Conservation (phyloP, 176 grass and related monocot genomes). For the Metroxylon sagu region DNA sequence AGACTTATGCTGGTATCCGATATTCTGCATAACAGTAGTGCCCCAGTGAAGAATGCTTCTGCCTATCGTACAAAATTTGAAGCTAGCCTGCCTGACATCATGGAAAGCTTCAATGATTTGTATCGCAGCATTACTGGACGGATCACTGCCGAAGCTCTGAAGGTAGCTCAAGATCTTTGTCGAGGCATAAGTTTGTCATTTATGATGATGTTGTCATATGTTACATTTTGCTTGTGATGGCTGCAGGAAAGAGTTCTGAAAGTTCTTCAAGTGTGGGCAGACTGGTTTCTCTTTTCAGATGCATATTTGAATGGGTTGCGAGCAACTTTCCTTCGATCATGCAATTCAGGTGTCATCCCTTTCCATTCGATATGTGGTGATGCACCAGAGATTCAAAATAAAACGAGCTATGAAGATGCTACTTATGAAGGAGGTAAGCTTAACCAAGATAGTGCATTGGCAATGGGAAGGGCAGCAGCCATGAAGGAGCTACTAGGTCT, state of each 20-base stretch:
- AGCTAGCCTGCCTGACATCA: conserved; percentile 71
- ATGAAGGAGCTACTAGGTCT: conserved; percentile 74
- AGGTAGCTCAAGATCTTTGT: conserved; percentile 36
- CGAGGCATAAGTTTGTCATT: no score
- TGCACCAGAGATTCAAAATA: conserved; percentile 93
- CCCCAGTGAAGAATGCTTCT: conserved; percentile 95
- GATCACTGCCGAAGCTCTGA: conserved; percentile 97
- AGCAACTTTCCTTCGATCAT: conserved; percentile 79
- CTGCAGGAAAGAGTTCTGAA: conserved; percentile 87
- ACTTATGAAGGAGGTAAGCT: conserved; percentile 53
- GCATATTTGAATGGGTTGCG: conserved; percentile 86
- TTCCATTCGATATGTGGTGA: conserved; percentile 83
- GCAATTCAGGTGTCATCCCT: conserved; percentile 63
- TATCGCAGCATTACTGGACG: conserved; percentile 85
- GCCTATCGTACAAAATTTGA: conserved; percentile 95
- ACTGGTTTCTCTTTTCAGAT: conserved; percentile 99
- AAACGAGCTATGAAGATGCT: conserved; percentile 36
- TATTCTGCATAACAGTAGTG: conserved; percentile 96
- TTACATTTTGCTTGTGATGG: conserved; percentile 25
- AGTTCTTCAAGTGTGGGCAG: conserved; percentile 97
- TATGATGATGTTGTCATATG: conserved; percentile 9
- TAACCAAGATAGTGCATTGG: conserved; percentile 85
- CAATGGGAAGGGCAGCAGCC: conserved; percentile 67
- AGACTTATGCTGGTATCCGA: conserved; percentile 95
- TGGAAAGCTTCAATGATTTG: conserved; percentile 96